These are phyloP conservation scores for Fusarium illudens DNA, from an alignment of 2,329 filamentous ascomycete genomes.

Conservation along the genomic window DNA sequence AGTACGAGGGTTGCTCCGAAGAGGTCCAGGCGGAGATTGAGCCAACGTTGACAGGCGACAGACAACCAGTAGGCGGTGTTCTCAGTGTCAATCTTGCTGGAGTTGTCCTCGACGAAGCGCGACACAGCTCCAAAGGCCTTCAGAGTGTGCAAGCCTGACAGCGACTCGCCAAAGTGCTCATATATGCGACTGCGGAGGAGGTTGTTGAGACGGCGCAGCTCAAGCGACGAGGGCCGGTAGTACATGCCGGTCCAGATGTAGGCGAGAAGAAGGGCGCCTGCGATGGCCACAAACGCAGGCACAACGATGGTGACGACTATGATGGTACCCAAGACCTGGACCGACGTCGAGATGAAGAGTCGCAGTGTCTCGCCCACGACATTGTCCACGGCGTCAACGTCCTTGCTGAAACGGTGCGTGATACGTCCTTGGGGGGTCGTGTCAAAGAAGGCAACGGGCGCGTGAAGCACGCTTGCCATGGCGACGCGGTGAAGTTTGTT, in stretches of 20 bases:
- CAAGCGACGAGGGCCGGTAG: conserved; percentile 13
- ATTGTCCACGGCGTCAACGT: conserved; percentile 22
- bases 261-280: not conserved
- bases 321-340: conserved; percentile 18
- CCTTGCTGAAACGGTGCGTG: conserved; percentile 23
- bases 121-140: conserved; percentile 16
- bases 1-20: conserved; percentile 8
- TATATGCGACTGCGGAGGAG: conserved; percentile 26
- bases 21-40: conserved; percentile 15
- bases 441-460: conserved; percentile 19
- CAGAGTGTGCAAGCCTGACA: conserved; percentile 14
- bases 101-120: conserved; percentile 13
- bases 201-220: conserved; percentile 18
- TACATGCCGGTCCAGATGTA: conserved; percentile 28
- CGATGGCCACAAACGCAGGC: conserved; percentile 12
- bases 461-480: conserved; percentile 7
- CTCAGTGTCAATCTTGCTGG: conserved; percentile 15
- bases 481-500: conserved; percentile 20
- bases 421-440: conserved; percentile 23
- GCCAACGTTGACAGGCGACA: conserved; percentile 7
- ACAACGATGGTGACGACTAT: conserved; percentile 23
- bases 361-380: conserved; percentile 18
- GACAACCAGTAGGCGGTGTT: conserved; percentile 25
- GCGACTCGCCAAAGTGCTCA: conserved; percentile 20
- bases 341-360: conserved; percentile 18